Evolutionary conservation across 257 asterid genomes (phyloP).

Genomic region (Solanum chaucha): DNA sequence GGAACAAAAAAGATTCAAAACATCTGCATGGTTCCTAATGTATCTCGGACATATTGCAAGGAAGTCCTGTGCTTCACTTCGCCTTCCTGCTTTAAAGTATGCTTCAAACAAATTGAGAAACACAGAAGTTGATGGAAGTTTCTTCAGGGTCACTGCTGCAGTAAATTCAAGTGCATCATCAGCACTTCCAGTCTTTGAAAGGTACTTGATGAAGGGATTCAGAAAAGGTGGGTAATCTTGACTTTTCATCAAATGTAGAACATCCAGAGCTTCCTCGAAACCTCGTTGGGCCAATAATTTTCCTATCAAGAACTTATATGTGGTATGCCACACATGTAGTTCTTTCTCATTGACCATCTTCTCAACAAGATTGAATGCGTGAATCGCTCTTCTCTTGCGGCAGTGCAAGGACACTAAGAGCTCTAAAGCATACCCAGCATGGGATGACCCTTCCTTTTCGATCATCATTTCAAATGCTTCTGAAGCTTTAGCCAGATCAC

Average conservation of each 20-base stretch:
- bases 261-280: conserved; percentile 48
- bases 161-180: conserved; percentile 54
- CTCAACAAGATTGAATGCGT: conserved; percentile 38
- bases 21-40: conserved; percentile 59
- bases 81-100: conserved; percentile 46
- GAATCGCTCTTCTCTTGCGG: conserved; percentile 35
- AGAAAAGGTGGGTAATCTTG: conserved; percentile 59
- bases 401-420: conserved; percentile 40
- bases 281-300: conserved; percentile 38
- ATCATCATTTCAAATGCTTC: conserved; percentile 35
- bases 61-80: conserved; percentile 58
- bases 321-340: conserved; percentile 36
- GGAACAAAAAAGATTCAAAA: conserved; percentile 49
- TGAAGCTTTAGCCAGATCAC: conserved; percentile 54
- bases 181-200: conserved; percentile 44
- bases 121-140: conserved; percentile 37
- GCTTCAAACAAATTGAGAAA: conserved; percentile 52
- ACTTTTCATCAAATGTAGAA: conserved; percentile 55
- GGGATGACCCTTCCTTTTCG: conserved; percentile 35
- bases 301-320: conserved; percentile 49
- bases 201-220: conserved; percentile 44
- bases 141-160: conserved; percentile 37
- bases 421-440: conserved; percentile 35
- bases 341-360: conserved; percentile 45
- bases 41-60: conserved; percentile 52